Percentiles rank a stretch among this genome's conserved stretches.
Conservation (phyloP, 768 basidiomycete genomes). For the Lactarius quietus region DNA sequence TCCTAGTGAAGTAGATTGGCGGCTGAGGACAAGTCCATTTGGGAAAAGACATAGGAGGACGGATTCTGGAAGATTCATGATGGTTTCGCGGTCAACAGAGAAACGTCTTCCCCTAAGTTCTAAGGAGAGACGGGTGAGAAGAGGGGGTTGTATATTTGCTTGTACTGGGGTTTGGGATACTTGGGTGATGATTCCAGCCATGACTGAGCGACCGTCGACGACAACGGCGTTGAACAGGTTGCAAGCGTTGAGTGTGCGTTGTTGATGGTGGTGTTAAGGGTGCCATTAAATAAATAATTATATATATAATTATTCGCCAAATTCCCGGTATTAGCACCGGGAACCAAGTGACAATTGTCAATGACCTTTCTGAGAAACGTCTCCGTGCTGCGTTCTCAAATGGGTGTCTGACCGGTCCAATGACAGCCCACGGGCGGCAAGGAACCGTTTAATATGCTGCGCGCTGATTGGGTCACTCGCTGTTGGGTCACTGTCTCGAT, state of each 20-base stretch:
- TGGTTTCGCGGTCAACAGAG: conserved; percentile 93
- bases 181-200: conserved; percentile 48
- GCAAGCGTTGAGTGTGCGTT: not conserved
- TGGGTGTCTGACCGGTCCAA: conserved; percentile 23
- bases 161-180: conserved; percentile 60
- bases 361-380: conserved; percentile 20
- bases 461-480: conserved; percentile 21
- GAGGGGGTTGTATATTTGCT: conserved; percentile 76
- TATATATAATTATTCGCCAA: conserved; percentile 1
- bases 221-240: not conserved
- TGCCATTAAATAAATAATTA: conserved; percentile 1
- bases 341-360: conserved; percentile 19
- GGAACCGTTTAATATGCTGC: conserved; percentile 19
- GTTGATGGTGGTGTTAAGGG: not conserved
- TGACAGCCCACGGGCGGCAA: conserved; percentile 22
- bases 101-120: conserved; percentile 91
- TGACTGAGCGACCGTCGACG: conserved; percentile 26
- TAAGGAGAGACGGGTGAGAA: conserved; percentile 83
- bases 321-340: not conserved
- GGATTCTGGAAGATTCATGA: conserved; percentile 98
- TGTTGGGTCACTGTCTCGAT: no score
- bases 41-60: conserved; percentile 96
- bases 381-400: conserved; percentile 19
- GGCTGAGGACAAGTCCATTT: conserved; percentile 90
- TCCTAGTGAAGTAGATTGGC: conserved; percentile 73